Base-by-base conservation (phyloP, 1,284 basidiomycete genomes). In the Trichosporon asahii region DNA sequence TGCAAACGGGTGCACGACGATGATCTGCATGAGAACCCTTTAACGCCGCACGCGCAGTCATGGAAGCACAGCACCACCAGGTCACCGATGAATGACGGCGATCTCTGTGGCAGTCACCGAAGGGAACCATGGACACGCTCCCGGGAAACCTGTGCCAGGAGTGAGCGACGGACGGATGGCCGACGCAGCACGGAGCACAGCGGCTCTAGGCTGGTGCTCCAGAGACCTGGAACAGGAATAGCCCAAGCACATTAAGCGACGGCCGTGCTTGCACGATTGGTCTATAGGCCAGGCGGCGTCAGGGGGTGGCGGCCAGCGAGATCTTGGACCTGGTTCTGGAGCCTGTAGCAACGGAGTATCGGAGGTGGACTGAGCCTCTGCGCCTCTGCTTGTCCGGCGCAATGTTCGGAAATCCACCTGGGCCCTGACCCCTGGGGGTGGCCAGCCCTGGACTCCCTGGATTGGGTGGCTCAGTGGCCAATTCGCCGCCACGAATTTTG, bases 401-500 rank as follows among this genome's bases (percentile, higher is more conserved):
- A 61, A 61, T 29, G 57, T 61, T 61, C 57, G 57, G 57, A 61
- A 12, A 31, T 61, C 27, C 29, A 33, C 57, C 11, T 61, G 29
- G 29, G 15, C 57, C 57, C 23, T 29, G 18, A 3, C 27, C 18
- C 29, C 53, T 57, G 53, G 53, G 25, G n/a, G 2, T 6, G 35
- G 14, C 35, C 35, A 37, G 35, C 35, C 35, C 35, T 37, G 35
- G 53, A 9, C 31, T 12, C 27, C 55, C 55, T 60, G 55, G 57
- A 31, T 31, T 31, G 15, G 8, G 27, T 31, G 57, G 57, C 57
- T 61, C 57, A 61, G 57, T 31, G 23, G 4, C 57, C 57, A 61
- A 31, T 31, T 61, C 57, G 27, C 57, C 57, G 57, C 57, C 57
- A 31, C 57, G 57, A 61, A 61, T 61, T 61, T 61, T 61, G 57